Evolutionary conservation across 768 basidiomycete genomes (phyloP).

Genomic region (Polyporus arcularius): DNA sequence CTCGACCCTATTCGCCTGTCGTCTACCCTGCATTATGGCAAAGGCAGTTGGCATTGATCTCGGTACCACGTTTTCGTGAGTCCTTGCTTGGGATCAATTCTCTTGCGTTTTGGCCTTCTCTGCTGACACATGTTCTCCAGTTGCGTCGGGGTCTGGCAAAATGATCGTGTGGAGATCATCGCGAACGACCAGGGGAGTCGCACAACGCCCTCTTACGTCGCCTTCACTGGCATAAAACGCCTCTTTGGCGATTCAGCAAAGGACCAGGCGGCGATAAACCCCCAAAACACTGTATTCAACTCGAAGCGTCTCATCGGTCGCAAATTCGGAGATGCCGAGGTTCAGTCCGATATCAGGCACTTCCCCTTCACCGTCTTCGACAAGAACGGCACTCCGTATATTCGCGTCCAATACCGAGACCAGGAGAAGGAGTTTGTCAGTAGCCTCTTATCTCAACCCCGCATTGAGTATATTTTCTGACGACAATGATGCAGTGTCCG

Average conservation of each 20-base stretch:
- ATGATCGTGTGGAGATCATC: constrained; percentile 99
- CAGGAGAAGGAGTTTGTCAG: constrained; percentile 92
- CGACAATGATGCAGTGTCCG: constrained; percentile 62
- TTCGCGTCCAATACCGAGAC: constrained; percentile 88
- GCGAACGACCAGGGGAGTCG: constrained; percentile 95
- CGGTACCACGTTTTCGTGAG: constrained; percentile 93
- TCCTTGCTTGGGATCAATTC: no score
- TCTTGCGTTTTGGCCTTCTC: no score
- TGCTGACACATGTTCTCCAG: constrained; percentile 42
- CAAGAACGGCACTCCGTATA: constrained; percentile 86
- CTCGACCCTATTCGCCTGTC: constrained; percentile 17
- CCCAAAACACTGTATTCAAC: constrained; percentile 94
- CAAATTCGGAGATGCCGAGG: constrained; percentile 84
- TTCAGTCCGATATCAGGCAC: constrained; percentile 82
- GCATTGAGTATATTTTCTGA: constrained; percentile 9
- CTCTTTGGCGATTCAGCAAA: constrained; percentile 99
- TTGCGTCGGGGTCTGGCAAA: constrained; percentile 99
- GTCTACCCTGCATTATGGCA: constrained; percentile 22
- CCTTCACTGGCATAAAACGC: constrained; percentile 93
- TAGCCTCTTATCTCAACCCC: no score
- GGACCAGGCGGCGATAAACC: constrained; percentile 99
- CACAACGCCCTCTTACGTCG: constrained; percentile 94
- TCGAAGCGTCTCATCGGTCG: constrained; percentile 98
- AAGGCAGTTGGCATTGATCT: constrained; percentile 92
- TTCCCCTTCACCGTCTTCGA: constrained; percentile 93